phyloP scores from a whole-genome alignment of 2,329 filamentous ascomycete genomes.

The Diaporthe australafricana region DNA sequence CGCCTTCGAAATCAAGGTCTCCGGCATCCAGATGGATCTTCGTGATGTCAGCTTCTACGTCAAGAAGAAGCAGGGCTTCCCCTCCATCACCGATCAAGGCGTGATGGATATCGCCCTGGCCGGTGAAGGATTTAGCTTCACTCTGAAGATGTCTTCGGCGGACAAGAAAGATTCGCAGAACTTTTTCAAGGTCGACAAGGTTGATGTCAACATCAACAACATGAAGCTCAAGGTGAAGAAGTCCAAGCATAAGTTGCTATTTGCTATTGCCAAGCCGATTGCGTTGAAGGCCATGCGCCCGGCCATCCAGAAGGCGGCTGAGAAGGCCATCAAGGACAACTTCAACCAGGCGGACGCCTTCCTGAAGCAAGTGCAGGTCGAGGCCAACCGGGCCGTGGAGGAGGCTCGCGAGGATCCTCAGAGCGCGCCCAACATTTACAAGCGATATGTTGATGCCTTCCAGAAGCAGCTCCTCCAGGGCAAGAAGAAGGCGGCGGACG shows the following conservation, averaged over 20 bases:
- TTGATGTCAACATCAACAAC: conserved; percentile 83
- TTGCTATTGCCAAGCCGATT: conserved; percentile 86
- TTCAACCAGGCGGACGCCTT: conserved; percentile 80
- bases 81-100: conserved; percentile 86
- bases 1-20: conserved; percentile 82
- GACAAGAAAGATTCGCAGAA: conserved; percentile 80
- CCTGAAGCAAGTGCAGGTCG: conserved; percentile 81
- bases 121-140: conserved; percentile 90
- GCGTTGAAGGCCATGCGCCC: conserved; percentile 87
- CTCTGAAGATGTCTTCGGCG: conserved; percentile 86
- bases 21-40: conserved; percentile 93
- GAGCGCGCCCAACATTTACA: conserved; percentile 84
- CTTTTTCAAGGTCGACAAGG: conserved; percentile 95
- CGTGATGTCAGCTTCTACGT: conserved; percentile 93
- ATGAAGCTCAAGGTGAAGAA: conserved; percentile 91
- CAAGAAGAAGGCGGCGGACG: conserved; percentile 79
- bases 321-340: conserved; percentile 88
- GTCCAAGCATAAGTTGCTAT: conserved; percentile 94
- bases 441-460: conserved; percentile 81
- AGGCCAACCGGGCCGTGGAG: conserved; percentile 79
- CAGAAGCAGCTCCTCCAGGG: conserved; percentile 80
- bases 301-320: conserved; percentile 85
- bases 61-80: conserved; percentile 95
- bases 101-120: conserved; percentile 89
- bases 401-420: conserved; percentile 77